Conservation (phyloP, 495 filamentous ascomycete species). For the Tuber brumale region DNA sequence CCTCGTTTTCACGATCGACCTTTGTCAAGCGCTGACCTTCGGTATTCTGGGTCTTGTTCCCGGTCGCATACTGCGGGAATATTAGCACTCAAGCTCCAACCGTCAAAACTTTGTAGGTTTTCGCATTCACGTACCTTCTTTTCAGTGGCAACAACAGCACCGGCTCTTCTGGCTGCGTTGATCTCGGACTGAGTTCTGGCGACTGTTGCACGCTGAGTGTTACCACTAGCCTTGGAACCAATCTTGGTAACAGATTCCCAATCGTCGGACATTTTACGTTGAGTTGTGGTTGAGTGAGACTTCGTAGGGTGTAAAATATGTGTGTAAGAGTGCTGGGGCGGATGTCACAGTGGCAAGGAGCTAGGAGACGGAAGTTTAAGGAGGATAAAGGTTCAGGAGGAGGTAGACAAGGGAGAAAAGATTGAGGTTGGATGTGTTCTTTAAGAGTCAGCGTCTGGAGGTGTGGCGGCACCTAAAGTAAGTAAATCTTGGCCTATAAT, state of each 20-base stretch:
- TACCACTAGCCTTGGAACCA: slow-evolving; percentile 67
- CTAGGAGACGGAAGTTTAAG: slow-evolving; percentile 3
- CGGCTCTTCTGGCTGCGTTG: slow-evolving; percentile 81
- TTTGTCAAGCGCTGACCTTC: slow-evolving; percentile 97
- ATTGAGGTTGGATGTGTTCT: slow-evolving; percentile 6
- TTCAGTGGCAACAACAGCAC: slow-evolving; percentile 72
- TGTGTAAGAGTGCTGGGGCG: slow-evolving; percentile 17
- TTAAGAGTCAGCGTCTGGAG: slow-evolving; percentile 31
- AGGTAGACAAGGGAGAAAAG: slow-evolving; percentile 21
- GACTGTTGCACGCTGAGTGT: slow-evolving; percentile 69
- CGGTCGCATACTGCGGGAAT: slow-evolving; percentile 34
- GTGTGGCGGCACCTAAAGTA: slow-evolving; percentile 3
- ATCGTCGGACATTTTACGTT: slow-evolving; percentile 56
- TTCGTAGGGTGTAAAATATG: neutral
- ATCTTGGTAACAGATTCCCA: slow-evolving; percentile 93
- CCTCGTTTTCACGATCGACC: slow-evolving; percentile 96
- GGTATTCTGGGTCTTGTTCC: slow-evolving; percentile 33
- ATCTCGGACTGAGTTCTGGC: slow-evolving; percentile 77
- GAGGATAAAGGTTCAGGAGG: slow-evolving; percentile 25
- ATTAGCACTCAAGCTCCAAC: slow-evolving; percentile 64
- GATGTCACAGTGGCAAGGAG: slow-evolving; percentile 10
- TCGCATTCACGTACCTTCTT: slow-evolving; percentile 58
- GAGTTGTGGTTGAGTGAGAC: slow-evolving; percentile 7
- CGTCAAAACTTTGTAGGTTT: slow-evolving; percentile 46
- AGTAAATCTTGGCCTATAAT: slow-evolving; percentile 17